These are phyloP conservation scores for Naganishia albida DNA, from an alignment of 1,284 basidiomycete species.

Conservation along the genomic window DNA sequence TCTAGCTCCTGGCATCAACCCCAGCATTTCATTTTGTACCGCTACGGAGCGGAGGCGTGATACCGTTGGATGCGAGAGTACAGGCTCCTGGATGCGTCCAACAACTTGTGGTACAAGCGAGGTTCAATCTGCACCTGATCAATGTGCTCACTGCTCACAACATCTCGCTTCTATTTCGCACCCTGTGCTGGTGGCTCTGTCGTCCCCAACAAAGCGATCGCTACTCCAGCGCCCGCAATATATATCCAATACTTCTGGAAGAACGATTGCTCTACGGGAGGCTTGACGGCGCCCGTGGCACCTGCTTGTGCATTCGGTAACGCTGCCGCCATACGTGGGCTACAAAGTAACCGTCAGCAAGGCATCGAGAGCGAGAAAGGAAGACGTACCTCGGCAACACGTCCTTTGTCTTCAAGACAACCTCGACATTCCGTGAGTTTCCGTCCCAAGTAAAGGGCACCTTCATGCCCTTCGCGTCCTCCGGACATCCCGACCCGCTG, in stretches of 20 bases:
- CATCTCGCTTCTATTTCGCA: neutral
- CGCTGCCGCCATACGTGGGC: slow-evolving; percentile 59
- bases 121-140: too few relatives aligned
- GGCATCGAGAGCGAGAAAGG: slow-evolving; percentile 1
- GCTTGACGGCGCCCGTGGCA: slow-evolving; percentile 63
- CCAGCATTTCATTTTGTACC: too few relatives aligned
- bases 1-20: too few relatives aligned
- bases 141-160: neutral
- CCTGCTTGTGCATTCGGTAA: slow-evolving; percentile 62
- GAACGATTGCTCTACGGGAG: slow-evolving; percentile 71
- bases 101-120: too few relatives aligned
- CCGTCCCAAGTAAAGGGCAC: slow-evolving; percentile 4
- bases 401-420: slow-evolving; percentile 12
- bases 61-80: too few relatives aligned
- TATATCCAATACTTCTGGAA: slow-evolving; percentile 89
- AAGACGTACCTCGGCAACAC: slow-evolving; percentile 2
- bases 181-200: slow-evolving; percentile 9
- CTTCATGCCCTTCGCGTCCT: neutral
- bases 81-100: too few relatives aligned
- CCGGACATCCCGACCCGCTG: neutral
- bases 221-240: slow-evolving; percentile 63
- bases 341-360: slow-evolving; percentile 12
- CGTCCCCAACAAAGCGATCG: slow-evolving; percentile 39
- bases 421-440: slow-evolving; percentile 1
- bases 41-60: too few relatives aligned